Base-by-base conservation (phyloP, 1,284 basidiomycete species). In the Moesziomyces parantarcticus region DNA sequence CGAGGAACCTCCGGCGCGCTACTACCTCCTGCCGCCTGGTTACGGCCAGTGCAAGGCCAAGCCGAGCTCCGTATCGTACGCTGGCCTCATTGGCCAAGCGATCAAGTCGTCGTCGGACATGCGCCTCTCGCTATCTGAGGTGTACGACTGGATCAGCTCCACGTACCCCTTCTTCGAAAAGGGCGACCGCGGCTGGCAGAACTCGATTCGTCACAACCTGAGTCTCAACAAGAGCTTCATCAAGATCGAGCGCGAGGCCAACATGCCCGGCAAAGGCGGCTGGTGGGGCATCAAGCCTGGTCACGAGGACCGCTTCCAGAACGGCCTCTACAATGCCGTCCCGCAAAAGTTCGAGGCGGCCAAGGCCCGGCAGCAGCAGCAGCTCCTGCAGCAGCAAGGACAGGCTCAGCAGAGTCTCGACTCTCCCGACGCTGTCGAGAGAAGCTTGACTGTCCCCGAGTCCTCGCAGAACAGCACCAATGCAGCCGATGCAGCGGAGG, bases 141-240 rank as follows among this genome's bases (percentile, higher is more conserved):
- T 99, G 68, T 98, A 98, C 82, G 90, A 92, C 79, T 99, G 90
- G 88, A 96, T 99, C 79, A 93, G 92, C 62, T 92, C 92, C 41
- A 92, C 93, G 5, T 95, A 94, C 84, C 94, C 96, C 0, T 91
- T 91, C 83, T 99, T 94, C 86, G 93, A 93, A 84, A 90, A 91
- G 44, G 92, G 92, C 40, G 94, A 97, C 78, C 89, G 91, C n/a
- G 95, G 93, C 25, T 97, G 94, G 94, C 92, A 92, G 89, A 90
- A 90, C 77, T 94, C 92, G 7, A 92, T 97, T 56, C 88, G 94
- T n/a, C 94, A 97, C 84, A 92, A 92, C 70, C 87, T 97, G 2
- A 93, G 92, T 2, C 86, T 96, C 26, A 91, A 94, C 84, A 89
- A 91, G 76, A 90, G 91, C 66, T 97, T 96, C 84, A 85, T 87